These are phyloP conservation scores for Penicillium sumatraense DNA, from an alignment of 2,329 filamentous ascomycete species.

Conservation along the genomic window DNA sequence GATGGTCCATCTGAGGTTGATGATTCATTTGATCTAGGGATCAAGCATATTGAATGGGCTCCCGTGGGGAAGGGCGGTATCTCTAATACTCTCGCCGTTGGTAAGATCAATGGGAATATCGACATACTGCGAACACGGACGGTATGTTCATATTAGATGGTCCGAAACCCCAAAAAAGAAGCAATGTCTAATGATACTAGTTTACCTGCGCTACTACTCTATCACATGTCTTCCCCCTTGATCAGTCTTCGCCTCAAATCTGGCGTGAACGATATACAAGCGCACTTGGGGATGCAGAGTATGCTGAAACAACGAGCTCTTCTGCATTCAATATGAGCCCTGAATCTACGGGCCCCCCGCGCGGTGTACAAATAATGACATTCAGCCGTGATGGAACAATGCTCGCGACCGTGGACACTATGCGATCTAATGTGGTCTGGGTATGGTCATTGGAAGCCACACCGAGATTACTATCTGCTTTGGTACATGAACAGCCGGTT, in stretches of 20 bases:
- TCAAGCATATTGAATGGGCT: constrained; percentile 59
- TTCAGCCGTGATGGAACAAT: constrained; percentile 44
- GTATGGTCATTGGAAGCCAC: constrained; percentile 45
- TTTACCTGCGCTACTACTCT: constrained; percentile 40
- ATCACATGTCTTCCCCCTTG: constrained; percentile 38
- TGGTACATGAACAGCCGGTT: constrained; percentile 49
- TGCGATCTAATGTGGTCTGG: constrained; percentile 50
- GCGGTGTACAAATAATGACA: constrained; percentile 45
- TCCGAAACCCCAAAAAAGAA: no score
- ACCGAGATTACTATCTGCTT: constrained; percentile 36
- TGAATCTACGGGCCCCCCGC: constrained; percentile 33
- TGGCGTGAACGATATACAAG: constrained; percentile 39
- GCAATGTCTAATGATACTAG: constrained; percentile 22
- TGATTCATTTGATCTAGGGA: constrained; percentile 51
- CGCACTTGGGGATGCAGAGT: constrained; percentile 38
- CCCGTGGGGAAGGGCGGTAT: constrained; percentile 34
- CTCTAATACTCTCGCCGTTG: constrained; percentile 53
- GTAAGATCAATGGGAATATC: constrained; percentile 56
- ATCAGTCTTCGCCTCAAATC: constrained; percentile 37
- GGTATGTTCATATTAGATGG: constrained; percentile 28
- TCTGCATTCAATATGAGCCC: constrained; percentile 39
- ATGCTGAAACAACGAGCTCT: constrained; percentile 43
- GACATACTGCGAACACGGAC: constrained; percentile 52
- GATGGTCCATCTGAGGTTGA: constrained; percentile 43
- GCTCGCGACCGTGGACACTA: constrained; percentile 46